Conservation (phyloP, 2,329 filamentous ascomycete species). For the Colletotrichum endophyticum region DNA sequence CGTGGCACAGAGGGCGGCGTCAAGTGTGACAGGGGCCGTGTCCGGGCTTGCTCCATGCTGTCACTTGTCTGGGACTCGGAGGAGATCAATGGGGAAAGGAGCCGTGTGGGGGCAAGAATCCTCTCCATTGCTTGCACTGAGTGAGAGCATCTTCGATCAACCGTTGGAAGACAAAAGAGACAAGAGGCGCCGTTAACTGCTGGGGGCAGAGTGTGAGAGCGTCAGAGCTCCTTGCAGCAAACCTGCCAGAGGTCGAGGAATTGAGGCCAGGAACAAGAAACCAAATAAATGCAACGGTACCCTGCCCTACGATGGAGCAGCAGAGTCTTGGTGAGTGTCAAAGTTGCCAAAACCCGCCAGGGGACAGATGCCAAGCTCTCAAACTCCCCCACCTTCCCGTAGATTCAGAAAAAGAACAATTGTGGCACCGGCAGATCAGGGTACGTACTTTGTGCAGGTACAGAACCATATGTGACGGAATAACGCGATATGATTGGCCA, state of each 20-base stretch:
- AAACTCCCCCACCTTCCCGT: conserved; percentile 10
- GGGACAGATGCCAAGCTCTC: not conserved
- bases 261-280: not conserved
- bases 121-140: not conserved
- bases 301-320: not conserved
- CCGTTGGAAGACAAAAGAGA: not conserved
- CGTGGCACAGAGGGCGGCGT: not conserved
- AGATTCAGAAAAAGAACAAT: not conserved
- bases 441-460: not conserved
- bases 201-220: not conserved
- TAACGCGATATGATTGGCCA: not conserved
- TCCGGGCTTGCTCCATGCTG: not conserved
- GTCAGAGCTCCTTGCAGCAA: not conserved
- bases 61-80: conserved; percentile 3
- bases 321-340: not conserved
- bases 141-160: no score
- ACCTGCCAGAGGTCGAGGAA: not conserved
- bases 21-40: not conserved
- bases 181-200: not conserved
- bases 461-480: not conserved
- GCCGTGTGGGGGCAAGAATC: not conserved
- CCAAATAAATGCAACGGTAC: not conserved
- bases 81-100: not conserved
- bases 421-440: not conserved
- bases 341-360: not conserved